Base-by-base conservation (phyloP, 768 basidiomycete species). In the Podaxis sp. region DNA sequence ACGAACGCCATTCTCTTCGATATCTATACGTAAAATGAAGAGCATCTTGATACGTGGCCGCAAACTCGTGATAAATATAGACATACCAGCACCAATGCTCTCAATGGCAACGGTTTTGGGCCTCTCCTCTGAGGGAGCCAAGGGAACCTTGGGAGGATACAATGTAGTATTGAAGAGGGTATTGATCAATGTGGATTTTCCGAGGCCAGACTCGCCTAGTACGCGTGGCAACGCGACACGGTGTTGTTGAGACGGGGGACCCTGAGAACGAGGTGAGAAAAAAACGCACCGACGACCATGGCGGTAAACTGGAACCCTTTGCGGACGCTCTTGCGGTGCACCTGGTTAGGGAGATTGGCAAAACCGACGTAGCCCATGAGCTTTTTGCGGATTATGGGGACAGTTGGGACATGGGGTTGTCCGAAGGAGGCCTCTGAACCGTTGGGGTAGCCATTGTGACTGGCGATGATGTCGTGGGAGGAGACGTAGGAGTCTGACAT, bases 301-400 rank as follows among this genome's bases (percentile, higher is more conserved):
- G 88, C 84, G 59, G 95, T 96, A 81, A 99, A 99, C 76, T 99
- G 94, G 84, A 99, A 99, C 51, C 97, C 96, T 79, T 95, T 98
- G 81, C 95, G 85, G 53, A 97, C 92, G 71, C 95, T 96, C 82
- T 97, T 94, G 78, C 97, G 90, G 80, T 99, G 97, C 51, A 99
- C 96, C 77, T 99, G 97, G 84, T 99, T 99, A 55, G 97, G 97
- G 56, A 99, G 85, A 77, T 97, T 99, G 73, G 96, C 94, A 73
- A 99, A 96, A 57, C 94, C 94, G 64, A 96, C 94, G 74, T 94
- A 96, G 71, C 94, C 93, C 86, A 91, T 93, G 70, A 96, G 82
- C 80, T 95, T 95, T 87, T 95, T 95, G 78, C 92, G 90, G 71
- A 84, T 84, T 73, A 83, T 80, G 68, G 77, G 78, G 63, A 82